phyloP scores from a whole-genome alignment of 768 basidiomycete species.

The Suillus sp. region DNA sequence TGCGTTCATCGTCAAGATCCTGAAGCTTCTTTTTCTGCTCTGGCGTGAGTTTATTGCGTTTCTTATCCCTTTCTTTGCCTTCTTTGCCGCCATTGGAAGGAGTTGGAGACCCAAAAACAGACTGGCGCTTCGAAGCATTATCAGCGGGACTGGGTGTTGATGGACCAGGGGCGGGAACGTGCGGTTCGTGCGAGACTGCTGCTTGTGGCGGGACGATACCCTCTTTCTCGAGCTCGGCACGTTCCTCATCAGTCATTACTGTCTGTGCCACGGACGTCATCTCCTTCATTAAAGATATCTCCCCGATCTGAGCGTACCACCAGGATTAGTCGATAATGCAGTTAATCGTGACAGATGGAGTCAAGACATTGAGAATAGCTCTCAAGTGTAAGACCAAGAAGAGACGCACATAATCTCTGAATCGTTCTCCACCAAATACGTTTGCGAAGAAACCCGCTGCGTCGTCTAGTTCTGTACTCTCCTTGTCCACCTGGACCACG shows the following conservation, averaged over 20 bases:
- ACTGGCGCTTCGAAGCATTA: constrained; percentile 19
- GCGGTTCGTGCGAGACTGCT: constrained; percentile 17
- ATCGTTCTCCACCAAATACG: constrained; percentile 94
- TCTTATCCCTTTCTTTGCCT: constrained; percentile 44
- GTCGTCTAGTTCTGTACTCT: constrained; percentile 85
- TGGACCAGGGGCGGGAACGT: constrained; percentile 14
- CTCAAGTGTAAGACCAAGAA: constrained; percentile 2
- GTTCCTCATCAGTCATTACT: constrained; percentile 92
- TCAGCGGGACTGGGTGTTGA: constrained; percentile 22
- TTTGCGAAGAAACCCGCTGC: constrained; percentile 94
- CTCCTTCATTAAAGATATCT: constrained; percentile 94
- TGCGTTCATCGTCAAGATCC: constrained; percentile 79
- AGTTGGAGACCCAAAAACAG: constrained; percentile 19
- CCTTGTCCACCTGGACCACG: constrained; percentile 62
- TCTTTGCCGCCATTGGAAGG: constrained; percentile 26
- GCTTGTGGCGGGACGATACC: constrained; percentile 41
- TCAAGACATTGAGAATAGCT: constrained; percentile 3
- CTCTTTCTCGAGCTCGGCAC: constrained; percentile 80
- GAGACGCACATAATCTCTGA: constrained; percentile 78
- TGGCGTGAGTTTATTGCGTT: constrained; percentile 58
- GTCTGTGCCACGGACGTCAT: constrained; percentile 84
- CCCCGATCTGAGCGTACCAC: constrained; percentile 74
- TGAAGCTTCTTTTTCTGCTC: constrained; percentile 87
- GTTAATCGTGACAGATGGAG: constrained; percentile 7
- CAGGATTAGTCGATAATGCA: constrained; percentile 1